phyloP scores from a whole-genome alignment of 164 flowering plant species.

The Saururus chinensis region DNA sequence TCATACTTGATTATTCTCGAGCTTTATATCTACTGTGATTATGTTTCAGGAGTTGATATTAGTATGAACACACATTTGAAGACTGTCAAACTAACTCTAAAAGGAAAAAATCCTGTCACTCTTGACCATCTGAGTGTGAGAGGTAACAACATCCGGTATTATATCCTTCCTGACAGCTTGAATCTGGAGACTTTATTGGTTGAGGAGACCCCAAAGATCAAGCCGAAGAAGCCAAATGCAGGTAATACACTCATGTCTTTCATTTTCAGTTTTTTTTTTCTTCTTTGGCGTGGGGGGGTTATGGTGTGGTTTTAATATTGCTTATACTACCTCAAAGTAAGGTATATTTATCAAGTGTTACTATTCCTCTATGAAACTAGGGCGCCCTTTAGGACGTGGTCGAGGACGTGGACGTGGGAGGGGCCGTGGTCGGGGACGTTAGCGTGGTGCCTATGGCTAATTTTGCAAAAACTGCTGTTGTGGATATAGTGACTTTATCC shows the following conservation, averaged over 20 bases:
- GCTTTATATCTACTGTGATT: too few relatives aligned
- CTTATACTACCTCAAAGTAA: too few relatives aligned
- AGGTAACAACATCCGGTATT: conserved; percentile 83
- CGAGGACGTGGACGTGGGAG: conserved; percentile 91
- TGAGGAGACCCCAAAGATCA: conserved; percentile 84
- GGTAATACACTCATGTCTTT: conserved; percentile 25
- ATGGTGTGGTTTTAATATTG: too few relatives aligned
- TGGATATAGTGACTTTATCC: too few relatives aligned
- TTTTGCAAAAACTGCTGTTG: conserved; percentile 7
- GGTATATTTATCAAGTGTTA: too few relatives aligned
- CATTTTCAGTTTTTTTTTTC: too few relatives aligned
- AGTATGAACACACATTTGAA: conserved; percentile 94
- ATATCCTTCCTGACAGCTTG: conserved; percentile 85
- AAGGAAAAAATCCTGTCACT: conserved; percentile 80
- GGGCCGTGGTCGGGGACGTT: conserved; percentile 91
- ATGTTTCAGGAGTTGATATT: conserved; percentile 68
- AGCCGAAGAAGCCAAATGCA: conserved; percentile 87
- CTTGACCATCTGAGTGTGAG: conserved; percentile 86
- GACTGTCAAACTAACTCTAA: conserved; percentile 72
- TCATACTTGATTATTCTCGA: background rate
- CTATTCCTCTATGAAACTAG: conserved; percentile 17
- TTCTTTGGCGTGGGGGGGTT: too few relatives aligned
- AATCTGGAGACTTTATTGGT: conserved; percentile 84
- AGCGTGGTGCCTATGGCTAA: conserved; percentile 5
- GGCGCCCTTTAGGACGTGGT: conserved; percentile 80